Evolutionary conservation across 768 basidiomycete genomes (phyloP), one percentile per base, ranked within the genome.

Genomic region (Lactarius psammicola): DNA sequence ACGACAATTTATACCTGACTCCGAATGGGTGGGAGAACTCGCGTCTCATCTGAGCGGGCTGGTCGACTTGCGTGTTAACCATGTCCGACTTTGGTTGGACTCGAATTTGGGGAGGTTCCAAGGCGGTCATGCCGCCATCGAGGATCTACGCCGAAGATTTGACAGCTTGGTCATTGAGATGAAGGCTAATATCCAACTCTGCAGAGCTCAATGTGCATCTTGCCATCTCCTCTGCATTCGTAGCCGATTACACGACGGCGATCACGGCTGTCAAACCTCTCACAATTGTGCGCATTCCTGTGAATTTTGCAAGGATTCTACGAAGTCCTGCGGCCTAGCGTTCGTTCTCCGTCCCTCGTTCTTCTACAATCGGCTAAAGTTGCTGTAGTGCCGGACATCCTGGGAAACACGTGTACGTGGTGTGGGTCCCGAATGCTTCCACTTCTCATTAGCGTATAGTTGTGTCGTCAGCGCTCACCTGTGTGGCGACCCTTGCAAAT

Each of bases 151-250:
- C 17, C 76, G 85, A 60, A 69, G 75, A 4, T 80, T 85, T 59
- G 80, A 83, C n/a, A 76, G 60, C 18, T 67, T 77, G 3, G 72
- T 75, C 8, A 79, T 86, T 3, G 82, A 83, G 44, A 68, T 87
- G 66, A 79, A 75, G 64, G 74, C 77, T 2, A 80, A 75, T 49
- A 73, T 84, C 0, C 79, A 84, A 63, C 70, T 86, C 3, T 88
- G 87, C 71, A 77, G 76, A 55, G 69, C 78, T 65, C 75, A 78
- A 54, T 88, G 87, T 66, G 62, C 66, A 0, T 63, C 60, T 0
- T 88, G 87, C 69, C 77, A 82, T 44, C 74, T 87, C 5, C 64
- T 74, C n/a, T 88, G 87, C 65, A 58, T 85, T 11, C 78, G 76
- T 28, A 75, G 75, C 59, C 79, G 80, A 4, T 75, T 75, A n/a